These are phyloP conservation scores for Bacterosira constricta DNA, from an alignment of 108 stramenopile genomes.

Conservation along the genomic window DNA sequence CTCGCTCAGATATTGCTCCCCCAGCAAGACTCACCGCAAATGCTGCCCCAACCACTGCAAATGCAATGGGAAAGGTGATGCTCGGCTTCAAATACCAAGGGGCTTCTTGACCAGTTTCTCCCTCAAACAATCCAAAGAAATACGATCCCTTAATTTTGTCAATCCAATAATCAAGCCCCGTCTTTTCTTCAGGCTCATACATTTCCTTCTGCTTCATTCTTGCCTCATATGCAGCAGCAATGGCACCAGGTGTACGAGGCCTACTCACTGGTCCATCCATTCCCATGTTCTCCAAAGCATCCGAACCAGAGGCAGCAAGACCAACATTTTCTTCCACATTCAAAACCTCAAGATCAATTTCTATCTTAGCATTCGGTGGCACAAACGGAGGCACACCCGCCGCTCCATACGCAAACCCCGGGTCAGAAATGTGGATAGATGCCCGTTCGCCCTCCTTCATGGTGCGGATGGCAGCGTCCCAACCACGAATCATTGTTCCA, in stretches of 20 bases:
- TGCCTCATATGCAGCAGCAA: slow-evolving; percentile 76
- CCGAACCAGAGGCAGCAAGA: background rate
- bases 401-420: slow-evolving; percentile 64
- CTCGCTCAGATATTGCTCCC: slow-evolving; percentile 82
- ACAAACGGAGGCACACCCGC: slow-evolving; percentile 70
- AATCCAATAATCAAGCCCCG: slow-evolving; percentile 72
- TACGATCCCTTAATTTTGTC: slow-evolving; percentile 83
- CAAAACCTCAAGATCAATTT: slow-evolving; percentile 72
- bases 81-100: slow-evolving; percentile 93
- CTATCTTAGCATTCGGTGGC: slow-evolving; percentile 63
- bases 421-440: slow-evolving; percentile 65
- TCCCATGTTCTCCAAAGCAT: slow-evolving; percentile 13
- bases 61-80: slow-evolving; percentile 93
- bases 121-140: slow-evolving; percentile 95
- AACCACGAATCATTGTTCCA: slow-evolving; percentile 79
- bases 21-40: slow-evolving; percentile 72
- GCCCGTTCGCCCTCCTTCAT: slow-evolving; percentile 81
- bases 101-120: slow-evolving; percentile 89
- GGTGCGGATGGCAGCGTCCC: slow-evolving; percentile 70
- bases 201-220: slow-evolving; percentile 56
- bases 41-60: slow-evolving; percentile 83
- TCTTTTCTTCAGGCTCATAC: slow-evolving; percentile 51
- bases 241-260: slow-evolving; percentile 67
- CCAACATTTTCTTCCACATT: slow-evolving; percentile 51
- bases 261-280: slow-evolving; percentile 49